Percentiles rank a stretch among this genome's conserved stretches.
These are phyloP conservation scores for Microbotryum lychnidis-dioicae DNA, from an alignment of 1,284 basidiomycete genomes.

Conservation along the genomic window DNA sequence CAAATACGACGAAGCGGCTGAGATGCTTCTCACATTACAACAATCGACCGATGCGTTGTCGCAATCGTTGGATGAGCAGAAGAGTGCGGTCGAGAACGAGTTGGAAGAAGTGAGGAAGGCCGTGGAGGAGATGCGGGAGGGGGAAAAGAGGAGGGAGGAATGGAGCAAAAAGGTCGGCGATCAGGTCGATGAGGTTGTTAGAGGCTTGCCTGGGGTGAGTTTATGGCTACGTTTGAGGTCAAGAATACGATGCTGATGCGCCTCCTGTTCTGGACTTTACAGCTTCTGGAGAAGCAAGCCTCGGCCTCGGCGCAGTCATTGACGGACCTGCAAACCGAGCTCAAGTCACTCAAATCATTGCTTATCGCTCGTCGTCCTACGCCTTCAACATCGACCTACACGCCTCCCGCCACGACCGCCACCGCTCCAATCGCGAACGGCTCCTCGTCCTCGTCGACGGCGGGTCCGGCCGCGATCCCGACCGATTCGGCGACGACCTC, in stretches of 20 bases:
- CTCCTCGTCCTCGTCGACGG: not conserved
- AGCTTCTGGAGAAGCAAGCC: constrained; percentile 94
- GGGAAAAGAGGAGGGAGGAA: constrained; percentile 66
- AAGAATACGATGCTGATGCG: not conserved
- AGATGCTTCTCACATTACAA: constrained; percentile 46
- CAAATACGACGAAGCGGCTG: constrained; percentile 89
- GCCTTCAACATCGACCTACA: constrained; percentile 45
- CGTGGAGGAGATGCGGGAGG: constrained; percentile 68
- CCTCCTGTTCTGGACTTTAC: not conserved
- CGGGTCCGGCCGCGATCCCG: not conserved
- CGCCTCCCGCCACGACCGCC: constrained; percentile 40
- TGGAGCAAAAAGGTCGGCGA: constrained; percentile 71
- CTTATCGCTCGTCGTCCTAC: constrained; percentile 45
- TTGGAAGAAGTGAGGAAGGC: constrained; percentile 66
- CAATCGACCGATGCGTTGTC: constrained; percentile 62
- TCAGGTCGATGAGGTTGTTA: constrained; percentile 82
- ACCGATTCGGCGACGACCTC: constrained; percentile 18
- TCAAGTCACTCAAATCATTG: constrained; percentile 88
- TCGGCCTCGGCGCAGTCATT: constrained; percentile 57
- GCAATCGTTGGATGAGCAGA: constrained; percentile 62
- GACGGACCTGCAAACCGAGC: constrained; percentile 79
- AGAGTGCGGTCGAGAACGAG: constrained; percentile 71
- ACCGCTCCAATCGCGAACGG: constrained; percentile 1
- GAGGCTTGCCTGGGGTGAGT: constrained; percentile 78
- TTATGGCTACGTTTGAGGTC: not conserved